Base-by-base conservation (phyloP, 75 land plant genomes). In the Azolla pinnata region DNA sequence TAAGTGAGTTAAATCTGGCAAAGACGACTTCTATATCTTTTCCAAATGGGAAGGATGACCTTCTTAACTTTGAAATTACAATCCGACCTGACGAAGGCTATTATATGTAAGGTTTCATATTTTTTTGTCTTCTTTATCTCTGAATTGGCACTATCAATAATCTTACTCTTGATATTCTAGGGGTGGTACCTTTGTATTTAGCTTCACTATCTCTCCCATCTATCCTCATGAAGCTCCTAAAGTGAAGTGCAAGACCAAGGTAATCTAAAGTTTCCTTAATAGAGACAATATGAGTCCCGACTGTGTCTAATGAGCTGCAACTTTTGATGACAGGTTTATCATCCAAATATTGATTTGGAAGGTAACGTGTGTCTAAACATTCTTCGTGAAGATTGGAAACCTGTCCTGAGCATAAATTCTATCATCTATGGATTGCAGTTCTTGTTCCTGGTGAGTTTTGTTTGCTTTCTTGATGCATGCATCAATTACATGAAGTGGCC, bases 331-430 rank as follows among this genome's bases (percentile, higher is more conserved):
- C 27, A 87, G 91, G 82, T 87, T 21, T 87, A 81, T 60, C 91
- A 87, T 54, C 91, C 91, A 1, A 87, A 87, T 56, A 87, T 84
- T 47, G 91, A 87, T 73, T 68, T 87, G 78, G 91, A 87, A 68
- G 91, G 91, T 57, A 87, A 87, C 68, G 91, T 87, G 17, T 84
- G 91, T 64, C 81, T 87, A 55, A 87, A 87, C 71, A 84, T 87
- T 47, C 75, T 87, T 27, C 69, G 91, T 5, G 91, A 87, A 69
- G 88, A 87, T 45, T 87, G 91, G 91, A 87, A 84, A 29, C 88
- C 91, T 40, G 87, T 84, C 21, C 73, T 87, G 1, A 84, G 87
- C 49, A 78, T 87, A 65, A 84, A 84, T 62, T 81, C 91, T 4
- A 70, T 87, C 30, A 75, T 87, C 16, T 87, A 84, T 68, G 91